Conservation (phyloP, 352 stramenopile species). For the Pythium diclinum region DNA sequence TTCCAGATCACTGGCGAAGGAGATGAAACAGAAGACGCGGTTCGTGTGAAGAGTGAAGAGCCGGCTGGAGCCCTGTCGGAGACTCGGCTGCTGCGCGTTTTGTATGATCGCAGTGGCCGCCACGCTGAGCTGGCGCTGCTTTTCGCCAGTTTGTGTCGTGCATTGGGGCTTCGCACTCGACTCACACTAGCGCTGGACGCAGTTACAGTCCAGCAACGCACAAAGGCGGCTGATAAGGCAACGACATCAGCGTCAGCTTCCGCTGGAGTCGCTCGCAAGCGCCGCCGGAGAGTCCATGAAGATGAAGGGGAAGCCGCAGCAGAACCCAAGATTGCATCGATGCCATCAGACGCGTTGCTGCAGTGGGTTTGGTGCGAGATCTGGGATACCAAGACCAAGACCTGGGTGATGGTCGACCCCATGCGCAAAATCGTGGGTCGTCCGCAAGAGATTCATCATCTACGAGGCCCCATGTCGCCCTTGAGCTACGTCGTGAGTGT, state of each 20-base stretch:
- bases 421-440: constrained; percentile 42
- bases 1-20: constrained; percentile 30
- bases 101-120: constrained; percentile 43
- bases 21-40: not conserved
- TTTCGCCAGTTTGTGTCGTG: constrained; percentile 62
- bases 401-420: constrained; percentile 64
- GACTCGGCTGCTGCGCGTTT: constrained; percentile 44
- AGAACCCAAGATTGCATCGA: not conserved
- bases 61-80: constrained; percentile 34
- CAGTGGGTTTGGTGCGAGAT: constrained; percentile 72
- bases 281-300: not conserved
- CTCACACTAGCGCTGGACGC: constrained; percentile 47
- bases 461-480: constrained; percentile 43
- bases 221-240: constrained; percentile 39
- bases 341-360: constrained; percentile 14
- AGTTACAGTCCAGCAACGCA: constrained; percentile 39
- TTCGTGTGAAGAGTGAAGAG: not conserved
- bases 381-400: constrained; percentile 40
- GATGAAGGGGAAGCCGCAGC: not conserved
- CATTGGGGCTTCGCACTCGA: constrained; percentile 48
- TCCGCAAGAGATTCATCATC: constrained; percentile 45
- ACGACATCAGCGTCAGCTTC: not conserved
- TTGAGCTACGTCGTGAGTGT: constrained; percentile 69
- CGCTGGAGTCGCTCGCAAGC: constrained; percentile 14
- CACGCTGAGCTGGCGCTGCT: constrained; percentile 55